These are phyloP conservation scores for Jatropha podagrica DNA, from an alignment of 441 rosid species.

Conservation along the genomic window DNA sequence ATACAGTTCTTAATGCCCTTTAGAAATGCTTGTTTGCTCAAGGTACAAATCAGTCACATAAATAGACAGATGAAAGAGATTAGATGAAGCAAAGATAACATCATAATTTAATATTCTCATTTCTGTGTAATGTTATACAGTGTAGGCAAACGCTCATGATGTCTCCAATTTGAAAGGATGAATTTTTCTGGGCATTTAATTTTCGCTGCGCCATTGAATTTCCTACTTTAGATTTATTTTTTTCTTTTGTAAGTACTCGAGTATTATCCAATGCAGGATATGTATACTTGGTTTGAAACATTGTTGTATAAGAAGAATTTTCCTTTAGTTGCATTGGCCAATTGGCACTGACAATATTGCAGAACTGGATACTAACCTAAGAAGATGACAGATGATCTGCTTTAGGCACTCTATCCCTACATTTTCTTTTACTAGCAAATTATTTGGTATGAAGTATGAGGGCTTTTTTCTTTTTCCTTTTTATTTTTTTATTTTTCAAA, in stretches of 20 bases:
- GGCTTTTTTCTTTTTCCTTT: no score
- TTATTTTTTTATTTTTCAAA: no score
- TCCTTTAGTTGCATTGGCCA: not conserved
- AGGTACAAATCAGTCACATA: not conserved
- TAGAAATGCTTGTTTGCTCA: slow-evolving; percentile 18
- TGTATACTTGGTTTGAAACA: not conserved
- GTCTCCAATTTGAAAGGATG: not conserved
- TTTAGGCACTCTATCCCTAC: no score
- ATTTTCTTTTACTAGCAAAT: no score
- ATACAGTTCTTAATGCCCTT: slow-evolving; percentile 20
- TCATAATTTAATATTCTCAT: not conserved
- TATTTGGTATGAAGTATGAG: no score
- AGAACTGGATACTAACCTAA: no score
- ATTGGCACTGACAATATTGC: not conserved
- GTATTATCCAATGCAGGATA: not conserved
- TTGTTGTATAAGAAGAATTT: not conserved
- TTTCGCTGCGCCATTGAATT: not conserved
- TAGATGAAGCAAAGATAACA: not conserved
- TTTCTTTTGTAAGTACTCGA: not conserved
- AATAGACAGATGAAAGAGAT: not conserved
- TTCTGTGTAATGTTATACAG: not conserved
- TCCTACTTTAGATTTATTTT: no score
- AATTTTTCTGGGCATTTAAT: not conserved
- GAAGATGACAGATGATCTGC: no score
- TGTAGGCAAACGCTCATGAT: not conserved